Percentiles rank a stretch among this genome's conserved stretches.
phyloP scores from a whole-genome alignment of 352 stramenopile genomes.

The Globisporangium echinulatum region DNA sequence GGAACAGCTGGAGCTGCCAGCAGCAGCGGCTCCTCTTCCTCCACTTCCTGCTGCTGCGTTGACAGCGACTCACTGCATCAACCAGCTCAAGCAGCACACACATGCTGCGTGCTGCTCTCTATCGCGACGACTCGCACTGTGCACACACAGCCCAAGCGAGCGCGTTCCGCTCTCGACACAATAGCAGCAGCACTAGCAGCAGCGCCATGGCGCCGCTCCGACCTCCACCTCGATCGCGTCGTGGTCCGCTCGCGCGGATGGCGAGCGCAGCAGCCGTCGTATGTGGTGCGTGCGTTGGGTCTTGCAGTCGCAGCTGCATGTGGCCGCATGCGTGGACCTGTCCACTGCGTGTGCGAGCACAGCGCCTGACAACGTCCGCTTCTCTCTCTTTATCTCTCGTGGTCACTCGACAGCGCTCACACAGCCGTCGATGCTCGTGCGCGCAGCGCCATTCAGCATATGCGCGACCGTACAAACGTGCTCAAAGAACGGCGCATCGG shows the following conservation, averaged over 20 bases:
- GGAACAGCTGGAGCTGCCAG: too few species aligned
- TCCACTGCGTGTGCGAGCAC: not conserved
- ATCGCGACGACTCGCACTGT: not conserved
- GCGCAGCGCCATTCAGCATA: slow-evolving; percentile 4
- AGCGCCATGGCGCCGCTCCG: not conserved
- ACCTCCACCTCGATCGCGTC: not conserved
- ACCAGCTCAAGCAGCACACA: too few species aligned
- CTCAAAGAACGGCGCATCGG: slow-evolving; percentile 1
- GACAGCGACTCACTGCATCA: too few species aligned
- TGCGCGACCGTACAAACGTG: slow-evolving; percentile 10
- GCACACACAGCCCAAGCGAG: not conserved
- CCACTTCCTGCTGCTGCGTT: too few species aligned
- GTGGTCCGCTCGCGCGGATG: slow-evolving; percentile 1
- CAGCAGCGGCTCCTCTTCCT: too few species aligned
- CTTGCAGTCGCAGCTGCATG: not conserved
- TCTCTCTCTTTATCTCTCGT: not conserved
- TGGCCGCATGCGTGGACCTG: not conserved
- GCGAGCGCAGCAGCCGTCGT: not conserved
- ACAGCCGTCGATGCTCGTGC: not conserved
- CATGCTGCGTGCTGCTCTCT: too few species aligned
- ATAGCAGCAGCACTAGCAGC: not conserved
- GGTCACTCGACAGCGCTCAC: not conserved
- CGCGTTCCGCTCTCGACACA: not conserved
- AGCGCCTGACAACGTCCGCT: not conserved
- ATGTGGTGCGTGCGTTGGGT: not conserved